Evolutionary conservation across 2,329 filamentous ascomycete species (phyloP).

Genomic region (Colletotrichum navitas): DNA sequence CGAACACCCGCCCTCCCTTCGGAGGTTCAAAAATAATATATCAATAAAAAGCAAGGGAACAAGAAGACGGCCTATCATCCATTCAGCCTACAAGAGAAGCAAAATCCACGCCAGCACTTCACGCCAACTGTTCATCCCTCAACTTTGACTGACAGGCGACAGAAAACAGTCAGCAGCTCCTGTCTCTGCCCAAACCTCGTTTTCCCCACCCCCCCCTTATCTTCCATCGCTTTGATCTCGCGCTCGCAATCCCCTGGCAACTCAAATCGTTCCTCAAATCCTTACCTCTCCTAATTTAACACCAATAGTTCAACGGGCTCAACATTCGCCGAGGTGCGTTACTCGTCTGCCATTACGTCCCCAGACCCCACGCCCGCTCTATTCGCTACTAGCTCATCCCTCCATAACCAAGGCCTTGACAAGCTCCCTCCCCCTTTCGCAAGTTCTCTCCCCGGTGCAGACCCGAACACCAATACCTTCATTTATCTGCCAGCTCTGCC

Average conservation of each 20-base stretch:
- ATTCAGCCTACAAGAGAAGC: not conserved
- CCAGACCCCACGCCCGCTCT: conserved; percentile 30
- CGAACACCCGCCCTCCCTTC: not conserved
- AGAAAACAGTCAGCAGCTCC: not conserved
- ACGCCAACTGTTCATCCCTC: not conserved
- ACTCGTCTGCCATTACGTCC: conserved; percentile 33
- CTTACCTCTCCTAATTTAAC: not conserved
- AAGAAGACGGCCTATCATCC: not conserved
- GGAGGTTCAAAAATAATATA: not conserved
- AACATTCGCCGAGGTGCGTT: not conserved
- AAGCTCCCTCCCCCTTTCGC: conserved; percentile 29
- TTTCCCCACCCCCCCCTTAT: no score
- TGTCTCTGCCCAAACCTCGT: not conserved
- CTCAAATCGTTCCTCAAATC: conserved; percentile 9
- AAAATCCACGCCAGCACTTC: not conserved
- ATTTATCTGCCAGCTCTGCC: conserved; percentile 37
- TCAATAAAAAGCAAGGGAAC: not conserved
- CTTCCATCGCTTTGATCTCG: no score
- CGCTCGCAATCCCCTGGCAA: conserved; percentile 6
- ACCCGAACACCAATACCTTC: conserved; percentile 21
- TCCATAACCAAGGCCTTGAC: conserved; percentile 34
- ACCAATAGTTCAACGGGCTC: not conserved
- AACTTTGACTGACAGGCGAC: not conserved
- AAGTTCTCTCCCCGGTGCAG: conserved; percentile 12
- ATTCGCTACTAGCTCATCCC: conserved; percentile 40